Conservation (phyloP, 768 basidiomycete species). For the Scleroderma citrinum region DNA sequence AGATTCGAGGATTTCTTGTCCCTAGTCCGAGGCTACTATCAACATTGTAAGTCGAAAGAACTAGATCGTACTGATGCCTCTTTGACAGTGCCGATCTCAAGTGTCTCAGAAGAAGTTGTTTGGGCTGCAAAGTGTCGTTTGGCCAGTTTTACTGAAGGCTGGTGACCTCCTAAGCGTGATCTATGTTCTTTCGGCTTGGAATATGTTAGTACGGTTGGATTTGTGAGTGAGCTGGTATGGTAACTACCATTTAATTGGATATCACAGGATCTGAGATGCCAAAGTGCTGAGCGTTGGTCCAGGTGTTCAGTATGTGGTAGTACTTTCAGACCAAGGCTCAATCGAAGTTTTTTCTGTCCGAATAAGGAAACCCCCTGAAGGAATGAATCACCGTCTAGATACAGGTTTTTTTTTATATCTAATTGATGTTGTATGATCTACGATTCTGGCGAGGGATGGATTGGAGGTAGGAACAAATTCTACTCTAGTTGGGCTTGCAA, state of each 20-base stretch:
- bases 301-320: no score
- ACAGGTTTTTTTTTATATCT: no score
- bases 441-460: slow-evolving; percentile 2
- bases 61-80: slow-evolving; percentile 37
- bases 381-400: no score
- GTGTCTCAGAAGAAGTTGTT: slow-evolving; percentile 41
- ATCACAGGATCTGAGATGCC: no score
- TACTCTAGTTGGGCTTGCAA: slow-evolving; percentile 4
- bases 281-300: no score
- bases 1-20: slow-evolving; percentile 37
- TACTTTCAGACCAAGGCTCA: no score
- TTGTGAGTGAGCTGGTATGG: not conserved
- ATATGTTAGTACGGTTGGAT: slow-evolving; percentile 9
- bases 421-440: not conserved
- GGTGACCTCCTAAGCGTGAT: slow-evolving; percentile 41
- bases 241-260: no score
- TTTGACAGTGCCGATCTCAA: slow-evolving; percentile 39
- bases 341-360: no score
- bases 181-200: slow-evolving; percentile 32
- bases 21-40: slow-evolving; percentile 26
- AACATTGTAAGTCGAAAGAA: not conserved
- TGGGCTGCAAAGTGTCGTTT: slow-evolving; percentile 48
- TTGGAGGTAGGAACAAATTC: not conserved
- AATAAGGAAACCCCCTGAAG: no score
- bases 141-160: slow-evolving; percentile 43